Evolutionary conservation across 139 green algal species (phyloP).

Genomic region (Chlamydomonas sp.): DNA sequence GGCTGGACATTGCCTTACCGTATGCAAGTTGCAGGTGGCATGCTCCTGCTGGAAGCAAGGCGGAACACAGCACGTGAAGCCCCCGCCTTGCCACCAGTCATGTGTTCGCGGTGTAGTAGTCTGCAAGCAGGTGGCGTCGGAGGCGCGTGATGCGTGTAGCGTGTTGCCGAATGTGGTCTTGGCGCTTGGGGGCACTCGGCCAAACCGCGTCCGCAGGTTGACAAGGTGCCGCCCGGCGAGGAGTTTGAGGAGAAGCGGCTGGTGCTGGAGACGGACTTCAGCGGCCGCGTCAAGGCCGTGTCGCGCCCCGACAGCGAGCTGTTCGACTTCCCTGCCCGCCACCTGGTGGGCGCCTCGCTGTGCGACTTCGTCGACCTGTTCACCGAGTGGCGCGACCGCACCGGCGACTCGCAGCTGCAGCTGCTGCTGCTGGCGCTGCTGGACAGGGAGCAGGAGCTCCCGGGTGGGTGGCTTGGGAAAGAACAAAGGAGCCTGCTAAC

Average conservation of each 20-base stretch:
- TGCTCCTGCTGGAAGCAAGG: no score
- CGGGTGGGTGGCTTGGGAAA: conserved; percentile 1
- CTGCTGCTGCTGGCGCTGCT: conserved; percentile 33
- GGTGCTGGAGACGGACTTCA: not conserved
- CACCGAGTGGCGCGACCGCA: not conserved
- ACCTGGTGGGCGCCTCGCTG: conserved; percentile 6
- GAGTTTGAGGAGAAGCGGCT: conserved; percentile 11
- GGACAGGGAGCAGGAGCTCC: conserved; percentile 19
- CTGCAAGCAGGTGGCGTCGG: no score
- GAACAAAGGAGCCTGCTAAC: not conserved
- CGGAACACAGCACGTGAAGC: no score
- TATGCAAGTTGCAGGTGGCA: not conserved
- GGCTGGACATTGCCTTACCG: not conserved
- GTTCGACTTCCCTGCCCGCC: conserved; percentile 2
- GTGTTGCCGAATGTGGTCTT: no score
- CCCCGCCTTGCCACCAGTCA: no score
- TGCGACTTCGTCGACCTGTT: conserved; percentile 39
- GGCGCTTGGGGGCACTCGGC: no score
- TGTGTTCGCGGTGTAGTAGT: no score
- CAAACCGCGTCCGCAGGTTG: not conserved
- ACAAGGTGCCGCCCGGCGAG: conserved; percentile 1
- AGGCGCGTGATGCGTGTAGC: no score
- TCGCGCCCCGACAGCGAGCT: not conserved
- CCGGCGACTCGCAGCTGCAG: conserved; percentile 1
- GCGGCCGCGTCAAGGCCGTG: not conserved